Evolutionary conservation across 2,329 filamentous ascomycete species (phyloP).

Genomic region (Raffaelea ambrosiae): DNA sequence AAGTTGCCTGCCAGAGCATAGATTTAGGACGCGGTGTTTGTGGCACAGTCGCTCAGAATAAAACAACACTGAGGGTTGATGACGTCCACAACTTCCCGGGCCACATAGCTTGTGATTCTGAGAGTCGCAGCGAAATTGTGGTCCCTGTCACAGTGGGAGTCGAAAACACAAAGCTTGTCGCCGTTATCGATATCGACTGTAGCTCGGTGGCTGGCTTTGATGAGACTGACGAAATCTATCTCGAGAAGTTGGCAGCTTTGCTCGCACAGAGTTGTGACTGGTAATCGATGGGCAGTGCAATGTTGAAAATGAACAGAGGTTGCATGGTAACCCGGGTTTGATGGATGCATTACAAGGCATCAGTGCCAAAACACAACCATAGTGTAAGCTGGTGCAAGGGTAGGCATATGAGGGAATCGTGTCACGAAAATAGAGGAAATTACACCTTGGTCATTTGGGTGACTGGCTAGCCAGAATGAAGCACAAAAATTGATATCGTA

Average conservation of each 20-base stretch:
- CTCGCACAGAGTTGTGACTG: slow-evolving; percentile 58
- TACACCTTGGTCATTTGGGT: too few species aligned
- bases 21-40: slow-evolving; percentile 67
- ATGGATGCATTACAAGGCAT: too few species aligned
- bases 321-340: too few species aligned
- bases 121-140: slow-evolving; percentile 71
- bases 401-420: too few species aligned
- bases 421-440: too few species aligned
- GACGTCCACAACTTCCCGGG: slow-evolving; percentile 70
- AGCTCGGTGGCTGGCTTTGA: slow-evolving; percentile 59
- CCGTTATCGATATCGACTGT: slow-evolving; percentile 76
- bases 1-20: slow-evolving; percentile 73
- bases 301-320: too few species aligned
- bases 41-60: slow-evolving; percentile 55
- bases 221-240: slow-evolving; percentile 52
- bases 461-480: too few species aligned
- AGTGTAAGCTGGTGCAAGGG: too few species aligned
- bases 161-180: slow-evolving; percentile 23
- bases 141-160: slow-evolving; percentile 52
- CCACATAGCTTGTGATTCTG: slow-evolving; percentile 74
- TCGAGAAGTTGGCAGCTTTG: slow-evolving; percentile 58
- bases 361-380: too few species aligned
- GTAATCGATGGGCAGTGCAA: slow-evolving; percentile 17
- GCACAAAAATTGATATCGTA: too few species aligned
- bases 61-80: slow-evolving; percentile 54